Percentiles rank a stretch among this genome's conserved stretches.
Conservation (phyloP, 164 flowering plant genomes). For the Chimonanthus praecox region DNA sequence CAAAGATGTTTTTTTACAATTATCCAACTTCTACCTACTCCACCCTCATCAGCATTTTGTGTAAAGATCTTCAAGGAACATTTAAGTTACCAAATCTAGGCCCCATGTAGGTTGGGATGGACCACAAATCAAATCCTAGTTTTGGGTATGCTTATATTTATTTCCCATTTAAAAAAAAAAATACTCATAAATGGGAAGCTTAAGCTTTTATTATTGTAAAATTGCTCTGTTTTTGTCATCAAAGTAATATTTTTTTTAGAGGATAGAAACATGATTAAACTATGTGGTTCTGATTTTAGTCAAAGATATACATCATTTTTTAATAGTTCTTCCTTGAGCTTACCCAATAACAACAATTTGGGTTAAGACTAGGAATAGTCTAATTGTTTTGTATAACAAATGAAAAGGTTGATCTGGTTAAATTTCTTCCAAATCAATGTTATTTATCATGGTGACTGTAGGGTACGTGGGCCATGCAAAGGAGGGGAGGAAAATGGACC, state of each 20-base stretch:
- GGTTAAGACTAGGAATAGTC: background rate
- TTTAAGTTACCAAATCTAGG: too few species aligned
- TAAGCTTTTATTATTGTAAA: too few species aligned
- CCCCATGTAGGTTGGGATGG: too few species aligned
- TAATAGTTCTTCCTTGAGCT: background rate
- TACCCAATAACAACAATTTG: background rate
- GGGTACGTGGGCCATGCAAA: conserved; percentile 26
- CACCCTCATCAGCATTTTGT: too few species aligned
- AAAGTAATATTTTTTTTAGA: too few species aligned
- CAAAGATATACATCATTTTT: background rate
- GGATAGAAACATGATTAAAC: background rate
- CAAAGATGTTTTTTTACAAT: too few species aligned
- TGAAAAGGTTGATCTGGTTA: background rate
- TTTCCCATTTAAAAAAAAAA: too few species aligned
- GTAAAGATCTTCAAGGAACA: too few species aligned
- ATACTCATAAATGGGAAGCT: too few species aligned
- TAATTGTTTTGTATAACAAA: background rate
- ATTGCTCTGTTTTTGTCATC: background rate
- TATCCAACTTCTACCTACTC: too few species aligned
- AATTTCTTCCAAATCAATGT: background rate
- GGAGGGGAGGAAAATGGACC: conserved; percentile 20
- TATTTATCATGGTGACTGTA: background rate
- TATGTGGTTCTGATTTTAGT: background rate
- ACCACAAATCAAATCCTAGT: too few species aligned
- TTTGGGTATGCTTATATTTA: too few species aligned